Evolutionary conservation across 768 basidiomycete species (phyloP), one percentile per base, ranked within the genome.

Genomic region (Dioszegia aurantiaca): DNA sequence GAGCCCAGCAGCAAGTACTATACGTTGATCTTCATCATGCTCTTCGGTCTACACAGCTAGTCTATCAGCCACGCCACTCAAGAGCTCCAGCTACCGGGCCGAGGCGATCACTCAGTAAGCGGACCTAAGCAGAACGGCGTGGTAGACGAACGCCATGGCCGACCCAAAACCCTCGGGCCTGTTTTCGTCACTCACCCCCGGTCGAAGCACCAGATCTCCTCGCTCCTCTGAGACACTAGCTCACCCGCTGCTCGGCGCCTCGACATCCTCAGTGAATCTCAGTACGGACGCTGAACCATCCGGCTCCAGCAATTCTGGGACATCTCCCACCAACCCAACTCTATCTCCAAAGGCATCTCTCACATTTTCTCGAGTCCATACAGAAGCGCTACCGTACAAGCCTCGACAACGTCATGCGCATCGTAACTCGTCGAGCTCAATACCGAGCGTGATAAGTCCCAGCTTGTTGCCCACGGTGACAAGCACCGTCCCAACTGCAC

Each of bases 121-220:
- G 36, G 17, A 37, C 10, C 9, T 37, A 37, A 37, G 17, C 36
- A 37, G 9, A 9, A 37, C 10, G 9, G 36, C 36, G n/a, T 37
- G 36, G 10, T 37, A 4, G 27, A 19, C 26, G n/a, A 17, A 8
- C 33, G 33, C 33, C 33, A 51, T 51, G 49, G 21, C 33, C 8
- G 49, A 51, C 16, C 49, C 49, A 5, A 51, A 51, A 27, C 49
- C 49, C 16, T 5, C 49, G 21, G 59, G 67, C 17, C 57, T 72
- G 17, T 74, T 74, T 62, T 70, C 70, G 1, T 67, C 67, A 12
- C 62, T 74, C 6, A 62, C 64, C 21, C 49, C 67, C 10, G 69
- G 67, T n/a, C 45, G 68, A 56, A 46, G 55, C 12, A 28, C 66
- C 12, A 60, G 61, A 55, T 37, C 62, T 1, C 60, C 59, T 4